phyloP scores from a whole-genome alignment of 2,329 filamentous ascomycete species.

The Cyphellophora europaea region DNA sequence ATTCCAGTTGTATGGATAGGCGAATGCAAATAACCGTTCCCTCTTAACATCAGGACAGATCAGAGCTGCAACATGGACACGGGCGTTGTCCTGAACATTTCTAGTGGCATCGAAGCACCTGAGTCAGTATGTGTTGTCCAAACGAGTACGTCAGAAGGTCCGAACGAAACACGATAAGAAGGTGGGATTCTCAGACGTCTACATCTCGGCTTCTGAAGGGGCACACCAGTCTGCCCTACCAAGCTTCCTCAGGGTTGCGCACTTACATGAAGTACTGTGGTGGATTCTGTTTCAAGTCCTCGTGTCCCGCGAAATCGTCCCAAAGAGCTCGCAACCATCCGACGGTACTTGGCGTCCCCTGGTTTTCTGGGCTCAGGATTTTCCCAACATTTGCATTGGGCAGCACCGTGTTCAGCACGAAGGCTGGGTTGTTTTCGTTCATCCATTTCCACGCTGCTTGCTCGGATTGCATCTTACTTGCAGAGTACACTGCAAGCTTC shows the following conservation, averaged over 20 bases:
- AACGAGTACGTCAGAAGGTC: no score
- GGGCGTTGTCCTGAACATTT: constrained; percentile 40
- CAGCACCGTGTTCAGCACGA: constrained; percentile 19
- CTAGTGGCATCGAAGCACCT: no score
- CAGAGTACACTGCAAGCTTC: constrained; percentile 23
- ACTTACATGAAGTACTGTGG: constrained; percentile 14
- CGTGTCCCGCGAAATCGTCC: constrained; percentile 23
- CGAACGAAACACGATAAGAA: no score
- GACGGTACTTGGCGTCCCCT: constrained; percentile 7
- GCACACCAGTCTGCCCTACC: no score
- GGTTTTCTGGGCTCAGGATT: constrained; percentile 4
- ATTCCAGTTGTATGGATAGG: constrained; percentile 38
- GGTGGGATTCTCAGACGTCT: no score
- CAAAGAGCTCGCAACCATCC: constrained; percentile 25
- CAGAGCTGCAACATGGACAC: constrained; percentile 44
- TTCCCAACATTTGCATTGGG: constrained; percentile 6
- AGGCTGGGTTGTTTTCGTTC: constrained; percentile 21
- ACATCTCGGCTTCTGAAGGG: no score
- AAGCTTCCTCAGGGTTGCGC: no score
- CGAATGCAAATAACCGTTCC: constrained; percentile 47
- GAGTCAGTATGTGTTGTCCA: no score
- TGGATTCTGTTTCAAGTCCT: constrained; percentile 27
- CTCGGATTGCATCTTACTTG: constrained; percentile 31
- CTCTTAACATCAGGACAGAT: constrained; percentile 35
- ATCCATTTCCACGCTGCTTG: constrained; percentile 30